Base-by-base conservation (phyloP, 2,329 filamentous ascomycete genomes). In the Macrophomina pseudophaseolina region DNA sequence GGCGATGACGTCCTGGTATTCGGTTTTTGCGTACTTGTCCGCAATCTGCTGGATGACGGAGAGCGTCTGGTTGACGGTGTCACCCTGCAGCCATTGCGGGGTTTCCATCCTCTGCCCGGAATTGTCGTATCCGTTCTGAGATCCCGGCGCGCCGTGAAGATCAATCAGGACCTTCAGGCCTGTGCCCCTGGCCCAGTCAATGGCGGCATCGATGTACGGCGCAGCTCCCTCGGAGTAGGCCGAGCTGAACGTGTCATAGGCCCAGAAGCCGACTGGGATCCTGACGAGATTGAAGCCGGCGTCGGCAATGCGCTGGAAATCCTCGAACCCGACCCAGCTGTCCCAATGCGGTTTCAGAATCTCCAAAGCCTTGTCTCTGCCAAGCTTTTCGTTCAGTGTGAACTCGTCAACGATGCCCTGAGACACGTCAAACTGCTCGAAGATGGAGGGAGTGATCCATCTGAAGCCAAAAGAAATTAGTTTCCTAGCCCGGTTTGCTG, bases 81-180 rank as follows among this genome's bases (percentile, higher is more conserved):
- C 75, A 35, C 82, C 84, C 38, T 77, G 73, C 68, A 81, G 80
- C 80, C 83, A 86, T 4, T 74, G 74, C 68, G 80, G 81, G 16
- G 66, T 80, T 59, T 69, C 70, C 59, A 78, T 79, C 70, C 78
- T 78, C 66, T 85, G 82, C 2, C 87, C 87, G 48, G 83, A 87
- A 74, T 89, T 88, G 74, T 89, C 87, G 72, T 86, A 88, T 9
- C 87, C 87, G 68, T 88, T 88, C 70, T 88, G 86, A 2, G 79
- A 82, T 48, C 82, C 82, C 1, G 75, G 76, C 11, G 75, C 75
- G 40, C 84, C 85, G 72, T 88, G 86, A 6, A 88, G 79, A 70
- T 88, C 86, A 54, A 88, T 83, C 71, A 87, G 78, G n/a, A 88
- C 80, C 73, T 87, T 86, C 44, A 87, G 72, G 1, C 83, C 82